These are phyloP conservation scores for Nakaseomyces nivariensis DNA, from an alignment of 1,139 yeast genomes.

Conservation along the genomic window DNA sequence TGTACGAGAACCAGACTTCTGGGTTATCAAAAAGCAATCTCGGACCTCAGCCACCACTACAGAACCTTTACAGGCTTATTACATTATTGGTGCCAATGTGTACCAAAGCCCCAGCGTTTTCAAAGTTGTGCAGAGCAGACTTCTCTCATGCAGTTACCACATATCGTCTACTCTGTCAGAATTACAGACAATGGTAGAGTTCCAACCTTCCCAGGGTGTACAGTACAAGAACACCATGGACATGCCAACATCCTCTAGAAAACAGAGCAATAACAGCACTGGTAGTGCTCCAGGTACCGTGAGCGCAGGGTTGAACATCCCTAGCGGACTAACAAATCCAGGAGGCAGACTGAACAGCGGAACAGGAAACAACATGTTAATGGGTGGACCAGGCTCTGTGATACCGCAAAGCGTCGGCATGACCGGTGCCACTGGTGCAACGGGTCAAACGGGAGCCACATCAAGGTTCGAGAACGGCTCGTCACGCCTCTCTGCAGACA, in stretches of 20 bases:
- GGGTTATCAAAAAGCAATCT: conserved; percentile 80
- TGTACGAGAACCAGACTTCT: conserved; percentile 80
- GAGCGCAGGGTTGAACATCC: conserved; percentile 10
- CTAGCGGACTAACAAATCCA: conserved; percentile 7
- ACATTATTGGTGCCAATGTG: conserved; percentile 82
- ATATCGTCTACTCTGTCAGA: conserved; percentile 19
- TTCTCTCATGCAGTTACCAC: conserved; percentile 31
- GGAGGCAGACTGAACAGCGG: conserved; percentile 4
- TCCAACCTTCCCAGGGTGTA: conserved; percentile 30
- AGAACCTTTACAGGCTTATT: conserved; percentile 59
- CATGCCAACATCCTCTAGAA: conserved; percentile 4
- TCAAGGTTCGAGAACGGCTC: conserved; percentile 6
- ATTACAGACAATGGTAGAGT: conserved; percentile 21
- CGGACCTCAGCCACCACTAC: conserved; percentile 37
- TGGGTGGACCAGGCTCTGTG: neutral
- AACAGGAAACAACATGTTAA: neutral
- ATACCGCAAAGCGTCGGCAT: neutral
- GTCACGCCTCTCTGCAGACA: conserved; percentile 2
- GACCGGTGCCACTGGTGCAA: conserved; percentile 1
- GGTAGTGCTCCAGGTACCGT: conserved; percentile 10
- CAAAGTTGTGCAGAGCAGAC: conserved; percentile 45
- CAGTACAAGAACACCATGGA: conserved; percentile 14
- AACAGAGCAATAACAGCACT: neutral
- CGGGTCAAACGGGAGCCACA: conserved; percentile 7
- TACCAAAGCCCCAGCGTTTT: conserved; percentile 76